These are phyloP conservation scores for Penicillium sp. DNA, from an alignment of 2,329 filamentous ascomycete genomes.

Conservation along the genomic window DNA sequence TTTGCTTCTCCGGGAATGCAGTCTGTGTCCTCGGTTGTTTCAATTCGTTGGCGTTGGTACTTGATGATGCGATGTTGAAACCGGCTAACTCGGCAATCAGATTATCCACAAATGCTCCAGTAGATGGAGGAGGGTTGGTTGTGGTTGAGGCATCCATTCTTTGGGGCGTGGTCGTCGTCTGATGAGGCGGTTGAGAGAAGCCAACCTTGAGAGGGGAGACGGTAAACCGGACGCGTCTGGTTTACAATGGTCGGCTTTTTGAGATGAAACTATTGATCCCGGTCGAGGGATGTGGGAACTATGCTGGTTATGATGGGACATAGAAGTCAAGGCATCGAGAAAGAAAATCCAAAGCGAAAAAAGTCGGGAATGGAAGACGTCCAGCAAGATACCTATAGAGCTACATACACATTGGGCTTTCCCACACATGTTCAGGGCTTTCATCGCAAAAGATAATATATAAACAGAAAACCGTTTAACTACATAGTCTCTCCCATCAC, in stretches of 20 bases:
- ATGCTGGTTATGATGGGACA: neutral
- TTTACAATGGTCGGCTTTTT: neutral
- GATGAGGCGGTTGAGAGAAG: neutral
- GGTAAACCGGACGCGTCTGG: neutral
- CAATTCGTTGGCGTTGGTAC: slow-evolving; percentile 1
- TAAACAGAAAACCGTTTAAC: too few relatives aligned
- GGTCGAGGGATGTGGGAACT: neutral
- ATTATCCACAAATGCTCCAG: slow-evolving; percentile 22
- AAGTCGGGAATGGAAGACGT: too few relatives aligned
- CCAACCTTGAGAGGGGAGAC: neutral
- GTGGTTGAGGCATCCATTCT: slow-evolving; percentile 5
- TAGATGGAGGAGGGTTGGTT: slow-evolving; percentile 2
- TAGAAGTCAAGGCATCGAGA: too few relatives aligned
- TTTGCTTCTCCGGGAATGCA: slow-evolving; percentile 5
- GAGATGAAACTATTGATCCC: neutral
- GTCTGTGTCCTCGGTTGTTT: slow-evolving; percentile 4
- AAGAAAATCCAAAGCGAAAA: too few relatives aligned
- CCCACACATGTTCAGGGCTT: too few relatives aligned
- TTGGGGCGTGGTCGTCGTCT: neutral
- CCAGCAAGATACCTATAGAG: too few relatives aligned
- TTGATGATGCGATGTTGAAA: neutral
- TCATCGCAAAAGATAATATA: too few relatives aligned
- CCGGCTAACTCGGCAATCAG: slow-evolving; percentile 21
- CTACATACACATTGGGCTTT: too few relatives aligned
- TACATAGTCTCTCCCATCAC: too few relatives aligned